Evolutionary conservation across 345 rosid species (phyloP).

Genomic region (Noccaea bulbosa): DNA sequence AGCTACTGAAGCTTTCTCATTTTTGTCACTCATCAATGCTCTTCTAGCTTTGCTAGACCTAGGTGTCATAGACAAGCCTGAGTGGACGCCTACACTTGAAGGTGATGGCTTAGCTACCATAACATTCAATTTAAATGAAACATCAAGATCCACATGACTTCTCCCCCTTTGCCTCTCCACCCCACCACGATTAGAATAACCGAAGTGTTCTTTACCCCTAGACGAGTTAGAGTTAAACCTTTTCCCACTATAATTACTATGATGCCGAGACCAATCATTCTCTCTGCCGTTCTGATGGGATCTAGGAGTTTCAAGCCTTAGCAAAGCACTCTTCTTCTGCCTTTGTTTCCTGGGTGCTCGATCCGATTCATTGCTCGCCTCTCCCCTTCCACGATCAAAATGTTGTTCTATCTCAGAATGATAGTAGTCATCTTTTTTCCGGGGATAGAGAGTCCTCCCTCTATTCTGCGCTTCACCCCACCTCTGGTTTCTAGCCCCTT

Average conservation of each 20-base stretch:
- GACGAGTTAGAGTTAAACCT: slow-evolving; percentile 46
- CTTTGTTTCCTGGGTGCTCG: slow-evolving; percentile 61
- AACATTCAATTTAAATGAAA: slow-evolving; percentile 79
- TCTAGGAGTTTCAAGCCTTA: slow-evolving; percentile 70
- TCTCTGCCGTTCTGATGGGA: slow-evolving; percentile 56
- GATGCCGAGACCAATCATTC: slow-evolving; percentile 50
- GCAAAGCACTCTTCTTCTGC: slow-evolving; percentile 85
- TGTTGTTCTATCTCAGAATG: slow-evolving; percentile 49
- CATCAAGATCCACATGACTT: slow-evolving; percentile 78
- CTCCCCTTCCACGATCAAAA: slow-evolving; percentile 57
- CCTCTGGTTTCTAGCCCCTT: slow-evolving; percentile 48
- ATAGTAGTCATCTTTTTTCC: slow-evolving; percentile 49
- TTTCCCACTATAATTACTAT: slow-evolving; percentile 46
- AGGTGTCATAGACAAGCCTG: slow-evolving; percentile 49
- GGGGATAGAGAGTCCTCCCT: slow-evolving; percentile 42
- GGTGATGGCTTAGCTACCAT: slow-evolving; percentile 83
- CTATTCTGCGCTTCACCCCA: slow-evolving; percentile 42
- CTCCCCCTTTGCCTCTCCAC: slow-evolving; percentile 56
- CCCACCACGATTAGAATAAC: slow-evolving; percentile 44
- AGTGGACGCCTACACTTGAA: slow-evolving; percentile 41
- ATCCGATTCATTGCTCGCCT: slow-evolving; percentile 51
- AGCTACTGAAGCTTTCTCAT: slow-evolving; percentile 38
- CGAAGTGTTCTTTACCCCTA: slow-evolving; percentile 56
- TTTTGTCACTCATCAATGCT: slow-evolving; percentile 41
- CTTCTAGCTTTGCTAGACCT: slow-evolving; percentile 62